Conservation (phyloP, 2,329 filamentous ascomycete species). For the Talaromyces amestolkiae region DNA sequence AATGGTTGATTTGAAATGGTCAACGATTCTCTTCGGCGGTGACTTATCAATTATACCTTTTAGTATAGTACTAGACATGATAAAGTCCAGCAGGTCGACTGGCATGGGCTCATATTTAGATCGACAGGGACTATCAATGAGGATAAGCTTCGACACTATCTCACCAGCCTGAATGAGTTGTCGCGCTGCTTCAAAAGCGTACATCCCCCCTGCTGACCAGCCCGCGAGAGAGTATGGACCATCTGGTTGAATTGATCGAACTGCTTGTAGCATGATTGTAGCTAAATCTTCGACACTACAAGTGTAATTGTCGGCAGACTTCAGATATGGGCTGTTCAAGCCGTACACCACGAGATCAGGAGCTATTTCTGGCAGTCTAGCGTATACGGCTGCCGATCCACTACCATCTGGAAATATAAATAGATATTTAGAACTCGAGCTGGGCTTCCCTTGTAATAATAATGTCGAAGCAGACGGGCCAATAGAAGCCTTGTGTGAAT, state of each 20-base stretch:
- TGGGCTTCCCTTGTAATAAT: background rate
- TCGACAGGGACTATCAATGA: slow-evolving; percentile 1
- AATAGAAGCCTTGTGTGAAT: background rate
- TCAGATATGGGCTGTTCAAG: slow-evolving; percentile 6
- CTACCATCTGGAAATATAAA: slow-evolving; percentile 6
- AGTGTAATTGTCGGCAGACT: background rate
- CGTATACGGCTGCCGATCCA: background rate
- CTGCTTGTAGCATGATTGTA: background rate
- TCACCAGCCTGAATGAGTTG: background rate
- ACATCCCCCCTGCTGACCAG: background rate
- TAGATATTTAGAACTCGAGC: background rate
- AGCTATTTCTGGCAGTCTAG: background rate
- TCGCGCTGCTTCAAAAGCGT: slow-evolving; percentile 1
- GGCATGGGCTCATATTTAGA: background rate
- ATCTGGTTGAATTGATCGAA: background rate
- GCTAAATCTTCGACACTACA: background rate
- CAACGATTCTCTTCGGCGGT: background rate
- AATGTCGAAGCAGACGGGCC: background rate
- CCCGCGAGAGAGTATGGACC: slow-evolving; percentile 2
- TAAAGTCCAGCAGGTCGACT: background rate
- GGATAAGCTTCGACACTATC: background rate
- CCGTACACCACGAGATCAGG: background rate
- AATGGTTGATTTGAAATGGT: background rate
- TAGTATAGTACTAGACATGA: background rate
- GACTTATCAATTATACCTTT: background rate